A percentile compares a stretch with the other conserved stretches of the same genome.
Evolutionary conservation across 1,284 basidiomycete species (phyloP).

Genomic region (Fomitopsis pinicola): DNA sequence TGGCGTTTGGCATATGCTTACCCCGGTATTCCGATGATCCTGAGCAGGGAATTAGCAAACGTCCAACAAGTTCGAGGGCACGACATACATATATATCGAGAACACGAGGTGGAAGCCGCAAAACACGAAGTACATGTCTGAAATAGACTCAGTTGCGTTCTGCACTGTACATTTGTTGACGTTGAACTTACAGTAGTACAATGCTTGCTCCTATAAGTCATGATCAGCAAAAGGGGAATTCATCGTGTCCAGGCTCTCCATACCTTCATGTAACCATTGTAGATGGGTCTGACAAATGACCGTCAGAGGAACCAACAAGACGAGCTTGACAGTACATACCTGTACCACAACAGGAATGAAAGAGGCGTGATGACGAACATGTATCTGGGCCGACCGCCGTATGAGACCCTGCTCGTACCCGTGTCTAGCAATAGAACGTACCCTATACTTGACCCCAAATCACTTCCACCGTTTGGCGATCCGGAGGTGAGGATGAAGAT

Average conservation of each 20-base stretch:
- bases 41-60: conserved; percentile 30
- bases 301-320: neutral
- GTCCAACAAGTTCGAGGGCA: conserved; percentile 6
- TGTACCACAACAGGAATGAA: conserved; percentile 92
- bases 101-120: conserved; percentile 90
- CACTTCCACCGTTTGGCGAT: conserved; percentile 72
- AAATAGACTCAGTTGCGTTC: neutral
- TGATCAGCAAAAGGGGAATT: conserved; percentile 4
- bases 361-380: conserved; percentile 74
- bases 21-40: conserved; percentile 86
- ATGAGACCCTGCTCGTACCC: neutral
- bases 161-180: neutral
- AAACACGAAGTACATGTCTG: conserved; percentile 95
- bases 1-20: conserved; percentile 22
- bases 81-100: conserved; percentile 78
- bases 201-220: conserved; percentile 66
- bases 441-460: conserved; percentile 79
- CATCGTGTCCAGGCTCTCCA: conserved; percentile 14
- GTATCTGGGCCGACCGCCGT: conserved; percentile 52
- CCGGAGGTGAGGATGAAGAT: conserved; percentile 83
- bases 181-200: conserved; percentile 70
- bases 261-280: conserved; percentile 96
- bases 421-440: conserved; percentile 29
- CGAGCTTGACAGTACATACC: conserved; percentile 38
- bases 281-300: conserved; percentile 68